Conservation (phyloP, 176 grass and related monocot genomes). For the Elaeis guineensis region DNA sequence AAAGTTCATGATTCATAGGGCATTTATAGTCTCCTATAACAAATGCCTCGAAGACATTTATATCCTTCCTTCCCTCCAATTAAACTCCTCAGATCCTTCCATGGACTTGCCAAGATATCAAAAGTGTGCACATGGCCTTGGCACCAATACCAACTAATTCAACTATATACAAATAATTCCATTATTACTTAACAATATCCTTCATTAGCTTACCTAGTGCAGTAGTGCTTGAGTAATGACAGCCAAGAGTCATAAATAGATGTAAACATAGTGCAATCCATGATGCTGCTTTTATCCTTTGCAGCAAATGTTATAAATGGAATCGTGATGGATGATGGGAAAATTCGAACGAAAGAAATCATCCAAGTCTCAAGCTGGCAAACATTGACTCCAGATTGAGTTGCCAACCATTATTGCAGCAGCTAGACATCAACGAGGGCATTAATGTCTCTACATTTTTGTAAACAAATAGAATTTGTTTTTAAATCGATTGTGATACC, state of each 20-base stretch:
- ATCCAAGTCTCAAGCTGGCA: neutral
- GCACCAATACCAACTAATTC: constrained; percentile 34
- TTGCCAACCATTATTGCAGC: neutral
- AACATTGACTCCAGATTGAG: neutral
- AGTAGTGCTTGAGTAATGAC: constrained; percentile 38
- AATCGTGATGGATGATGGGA: constrained; percentile 1
- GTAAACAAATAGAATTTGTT: too few species aligned
- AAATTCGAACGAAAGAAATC: neutral
- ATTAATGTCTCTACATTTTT: neutral
- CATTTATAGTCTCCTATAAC: constrained; percentile 1
- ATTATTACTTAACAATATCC: constrained; percentile 55
- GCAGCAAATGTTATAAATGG: neutral
- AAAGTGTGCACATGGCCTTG: constrained; percentile 56
- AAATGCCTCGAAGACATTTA: neutral
- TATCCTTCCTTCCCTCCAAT: constrained; percentile 4
- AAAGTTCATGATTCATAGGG: neutral
- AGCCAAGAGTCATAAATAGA: constrained; percentile 42
- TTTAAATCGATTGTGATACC: too few species aligned
- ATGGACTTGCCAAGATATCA: constrained; percentile 16
- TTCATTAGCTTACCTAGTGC: constrained; percentile 29
- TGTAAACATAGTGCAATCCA: constrained; percentile 13
- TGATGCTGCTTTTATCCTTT: neutral
- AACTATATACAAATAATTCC: constrained; percentile 20
- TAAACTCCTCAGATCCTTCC: constrained; percentile 19
- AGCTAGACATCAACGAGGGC: neutral